Conservation (phyloP, 371 early-diverging fungal species). For the Mortierella sp. region DNA sequence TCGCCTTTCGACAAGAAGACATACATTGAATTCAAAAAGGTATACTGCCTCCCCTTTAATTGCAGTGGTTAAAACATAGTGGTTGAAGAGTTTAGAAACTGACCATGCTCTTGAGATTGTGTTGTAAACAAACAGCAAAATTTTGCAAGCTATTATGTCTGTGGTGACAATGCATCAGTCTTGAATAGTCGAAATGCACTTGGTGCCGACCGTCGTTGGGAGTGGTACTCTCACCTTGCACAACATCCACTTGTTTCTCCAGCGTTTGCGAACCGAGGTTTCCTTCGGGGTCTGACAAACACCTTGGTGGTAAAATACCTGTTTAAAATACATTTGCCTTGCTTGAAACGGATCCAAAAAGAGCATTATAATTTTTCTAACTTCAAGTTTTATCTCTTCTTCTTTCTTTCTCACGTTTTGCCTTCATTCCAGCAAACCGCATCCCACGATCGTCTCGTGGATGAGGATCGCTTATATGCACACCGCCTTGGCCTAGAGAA, state of each 20-base stretch:
- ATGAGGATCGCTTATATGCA: conserved; percentile 36
- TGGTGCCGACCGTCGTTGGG: conserved; percentile 38
- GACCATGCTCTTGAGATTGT: too few relatives aligned
- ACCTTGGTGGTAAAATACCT: conserved; percentile 26
- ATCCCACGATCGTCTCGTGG: conserved; percentile 35
- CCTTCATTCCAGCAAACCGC: conserved; percentile 28
- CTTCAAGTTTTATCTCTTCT: neutral
- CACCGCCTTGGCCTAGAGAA: conserved; percentile 42
- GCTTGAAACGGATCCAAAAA: too few relatives aligned
- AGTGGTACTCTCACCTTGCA: conserved; percentile 38
- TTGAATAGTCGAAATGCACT: conserved; percentile 38
- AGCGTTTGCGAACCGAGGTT: conserved; percentile 3
- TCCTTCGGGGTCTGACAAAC: conserved; percentile 18
- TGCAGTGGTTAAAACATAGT: neutral
- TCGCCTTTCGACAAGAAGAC: conserved; percentile 30
- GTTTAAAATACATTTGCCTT: neutral
- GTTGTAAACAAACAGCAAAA: conserved; percentile 7
- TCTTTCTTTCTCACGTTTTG: neutral
- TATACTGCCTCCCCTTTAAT: neutral
- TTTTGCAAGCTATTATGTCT: conserved; percentile 23
- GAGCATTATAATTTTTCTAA: too few relatives aligned
- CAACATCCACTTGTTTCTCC: conserved; percentile 42
- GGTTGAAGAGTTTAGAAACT: too few relatives aligned
- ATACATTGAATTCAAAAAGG: conserved; percentile 13
- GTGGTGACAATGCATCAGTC: conserved; percentile 17